These are phyloP conservation scores for Huntiella savannae DNA, from an alignment of 2,329 filamentous ascomycete genomes.

Conservation along the genomic window DNA sequence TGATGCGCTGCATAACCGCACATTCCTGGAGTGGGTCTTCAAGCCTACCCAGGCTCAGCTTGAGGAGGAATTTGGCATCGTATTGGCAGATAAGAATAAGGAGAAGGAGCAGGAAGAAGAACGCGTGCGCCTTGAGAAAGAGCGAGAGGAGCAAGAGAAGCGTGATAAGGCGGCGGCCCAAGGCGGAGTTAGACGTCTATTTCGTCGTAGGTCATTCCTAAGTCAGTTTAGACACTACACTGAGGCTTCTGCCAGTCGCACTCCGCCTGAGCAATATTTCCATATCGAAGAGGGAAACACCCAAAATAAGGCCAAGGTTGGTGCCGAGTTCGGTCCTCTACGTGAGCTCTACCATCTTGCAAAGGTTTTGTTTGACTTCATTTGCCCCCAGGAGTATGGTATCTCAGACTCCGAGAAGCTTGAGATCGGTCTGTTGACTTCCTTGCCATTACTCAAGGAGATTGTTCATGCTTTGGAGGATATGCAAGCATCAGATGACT, in stretches of 20 bases:
- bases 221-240: conserved; percentile 29
- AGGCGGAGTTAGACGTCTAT: conserved; percentile 28
- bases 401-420: conserved; percentile 92
- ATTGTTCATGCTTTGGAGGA: conserved; percentile 95
- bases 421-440: conserved; percentile 92
- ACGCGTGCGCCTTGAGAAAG: conserved; percentile 19
- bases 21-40: conserved; percentile 94
- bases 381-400: conserved; percentile 94
- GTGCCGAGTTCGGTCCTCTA: conserved; percentile 69
- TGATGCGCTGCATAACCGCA: conserved; percentile 87
- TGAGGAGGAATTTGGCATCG: conserved; percentile 43
- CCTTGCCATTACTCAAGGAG: conserved; percentile 80
- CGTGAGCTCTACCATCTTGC: conserved; percentile 84
- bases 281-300: conserved; percentile 67
- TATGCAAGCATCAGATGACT: conserved; percentile 83
- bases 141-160: conserved; percentile 22
- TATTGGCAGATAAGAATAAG: conserved; percentile 14
- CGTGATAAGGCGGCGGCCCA: conserved; percentile 14
- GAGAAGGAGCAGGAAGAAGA: conserved; percentile 19
- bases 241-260: conserved; percentile 26
- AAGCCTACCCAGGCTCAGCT: conserved; percentile 66
- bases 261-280: conserved; percentile 57
- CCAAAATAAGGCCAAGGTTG: conserved; percentile 58
- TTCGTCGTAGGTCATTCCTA: conserved; percentile 42
- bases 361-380: conserved; percentile 94